Conservation (phyloP, 2,329 filamentous ascomycete genomes). For the Paradendryphiella salina region DNA sequence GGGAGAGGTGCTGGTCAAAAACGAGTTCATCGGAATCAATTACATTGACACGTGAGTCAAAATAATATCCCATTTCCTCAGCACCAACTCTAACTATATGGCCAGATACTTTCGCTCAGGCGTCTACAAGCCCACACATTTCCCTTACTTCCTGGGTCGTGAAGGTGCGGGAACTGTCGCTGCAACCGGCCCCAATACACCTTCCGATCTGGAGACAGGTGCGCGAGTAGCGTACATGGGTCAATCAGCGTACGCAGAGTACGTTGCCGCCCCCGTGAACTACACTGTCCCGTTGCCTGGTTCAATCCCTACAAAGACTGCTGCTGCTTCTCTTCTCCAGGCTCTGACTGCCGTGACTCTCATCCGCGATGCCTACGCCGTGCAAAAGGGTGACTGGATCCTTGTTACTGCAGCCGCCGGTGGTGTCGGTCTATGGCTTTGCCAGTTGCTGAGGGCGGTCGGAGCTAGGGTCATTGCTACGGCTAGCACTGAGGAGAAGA, state of each 20-base stretch:
- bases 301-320: constrained; percentile 62
- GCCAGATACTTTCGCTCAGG: constrained; percentile 81
- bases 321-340: constrained; percentile 73
- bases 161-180: constrained; percentile 76
- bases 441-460: constrained; percentile 71
- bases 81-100: background rate
- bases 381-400: constrained; percentile 76
- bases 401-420: constrained; percentile 86
- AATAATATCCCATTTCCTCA: background rate
- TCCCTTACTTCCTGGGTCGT: constrained; percentile 77
- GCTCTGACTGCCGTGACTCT: constrained; percentile 82
- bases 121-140: constrained; percentile 69
- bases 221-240: constrained; percentile 73
- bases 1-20: constrained; percentile 78
- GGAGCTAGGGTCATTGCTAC: constrained; percentile 81
- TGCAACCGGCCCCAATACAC: constrained; percentile 58
- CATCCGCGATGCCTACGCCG: constrained; percentile 70
- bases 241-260: constrained; percentile 61
- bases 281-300: constrained; percentile 67
- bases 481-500: constrained; percentile 73
- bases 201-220: constrained; percentile 63
- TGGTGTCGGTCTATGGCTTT: constrained; percentile 71
- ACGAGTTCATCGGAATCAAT: constrained; percentile 79
- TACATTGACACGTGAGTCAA: constrained; percentile 74
- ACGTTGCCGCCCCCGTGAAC: constrained; percentile 57